Evolutionary conservation across 2,329 filamentous ascomycete species (phyloP).

Genomic region (Clonostachys byssicola): DNA sequence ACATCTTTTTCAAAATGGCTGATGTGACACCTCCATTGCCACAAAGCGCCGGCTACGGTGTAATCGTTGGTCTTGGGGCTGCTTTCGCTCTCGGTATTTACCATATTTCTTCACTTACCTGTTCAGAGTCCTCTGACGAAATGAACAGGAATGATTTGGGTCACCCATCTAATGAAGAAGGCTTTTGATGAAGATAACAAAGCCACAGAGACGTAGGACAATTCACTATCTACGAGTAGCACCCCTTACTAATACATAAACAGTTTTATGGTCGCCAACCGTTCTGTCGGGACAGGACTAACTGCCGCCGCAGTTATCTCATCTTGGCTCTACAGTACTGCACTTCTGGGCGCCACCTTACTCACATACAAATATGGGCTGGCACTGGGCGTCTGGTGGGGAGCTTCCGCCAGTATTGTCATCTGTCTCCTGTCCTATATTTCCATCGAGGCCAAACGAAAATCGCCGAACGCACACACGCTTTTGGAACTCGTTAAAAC

Average conservation of each 20-base stretch:
- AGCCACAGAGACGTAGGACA: conserved; percentile 61
- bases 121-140: not conserved
- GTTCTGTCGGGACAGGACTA: conserved; percentile 3
- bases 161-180: conserved; percentile 50
- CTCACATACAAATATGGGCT: conserved; percentile 73
- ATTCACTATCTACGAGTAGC: too few relatives aligned
- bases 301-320: conserved; percentile 6
- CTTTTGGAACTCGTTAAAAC: conserved; percentile 76
- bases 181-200: conserved; percentile 53
- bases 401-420: conserved; percentile 66
- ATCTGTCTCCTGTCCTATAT: conserved; percentile 81
- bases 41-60: conserved; percentile 1
- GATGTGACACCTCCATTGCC: not conserved
- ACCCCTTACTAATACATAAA: not conserved
- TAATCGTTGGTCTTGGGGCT: conserved; percentile 30
- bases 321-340: conserved; percentile 80
- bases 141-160: not conserved
- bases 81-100: conserved; percentile 51
- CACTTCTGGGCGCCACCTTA: conserved; percentile 65
- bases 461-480: conserved; percentile 75
- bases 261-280: conserved; percentile 5
- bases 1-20: not conserved
- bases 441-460: conserved; percentile 78
- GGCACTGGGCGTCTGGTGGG: conserved; percentile 49
- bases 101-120: not conserved